These are phyloP conservation scores for Aspergillus vadensis DNA, from an alignment of 2,329 filamentous ascomycete species.

Conservation along the genomic window DNA sequence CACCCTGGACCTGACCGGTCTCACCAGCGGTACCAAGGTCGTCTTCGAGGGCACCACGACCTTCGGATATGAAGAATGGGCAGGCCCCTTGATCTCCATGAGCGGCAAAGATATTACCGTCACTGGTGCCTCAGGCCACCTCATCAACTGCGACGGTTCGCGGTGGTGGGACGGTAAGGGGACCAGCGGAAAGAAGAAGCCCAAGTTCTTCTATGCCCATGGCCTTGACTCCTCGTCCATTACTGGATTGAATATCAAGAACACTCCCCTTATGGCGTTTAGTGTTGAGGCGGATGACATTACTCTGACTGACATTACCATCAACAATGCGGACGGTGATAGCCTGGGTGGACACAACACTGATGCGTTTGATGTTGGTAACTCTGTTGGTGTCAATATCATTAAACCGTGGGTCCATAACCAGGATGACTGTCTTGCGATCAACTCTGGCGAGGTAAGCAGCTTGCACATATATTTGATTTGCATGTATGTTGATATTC, in stretches of 20 bases:
- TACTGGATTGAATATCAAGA: constrained; percentile 43
- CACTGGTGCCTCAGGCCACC: constrained; percentile 37
- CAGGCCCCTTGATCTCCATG: constrained; percentile 38
- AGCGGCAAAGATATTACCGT: constrained; percentile 46
- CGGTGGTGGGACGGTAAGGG: constrained; percentile 50
- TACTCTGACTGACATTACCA: constrained; percentile 38
- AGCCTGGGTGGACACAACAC: constrained; percentile 45
- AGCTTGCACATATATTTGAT: no score
- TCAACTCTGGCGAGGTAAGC: constrained; percentile 29
- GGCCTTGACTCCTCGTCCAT: constrained; percentile 44
- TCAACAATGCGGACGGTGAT: constrained; percentile 45
- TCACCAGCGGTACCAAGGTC: constrained; percentile 45
- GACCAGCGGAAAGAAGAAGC: constrained; percentile 41
- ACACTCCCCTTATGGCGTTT: constrained; percentile 46
- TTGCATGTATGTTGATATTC: not conserved
- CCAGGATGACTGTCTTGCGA: constrained; percentile 44
- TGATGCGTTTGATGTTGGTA: constrained; percentile 55
- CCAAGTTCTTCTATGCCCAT: constrained; percentile 44
- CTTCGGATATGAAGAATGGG: constrained; percentile 41
- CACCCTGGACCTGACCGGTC: constrained; percentile 45
- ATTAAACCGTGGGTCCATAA: constrained; percentile 47
- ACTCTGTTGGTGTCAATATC: constrained; percentile 49
- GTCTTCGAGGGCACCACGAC: constrained; percentile 45
- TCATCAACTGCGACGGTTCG: constrained; percentile 45
- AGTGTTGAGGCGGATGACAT: constrained; percentile 35